Evolutionary conservation across 495 filamentous ascomycete species (phyloP).

Genomic region (Penicillium paradoxum): DNA sequence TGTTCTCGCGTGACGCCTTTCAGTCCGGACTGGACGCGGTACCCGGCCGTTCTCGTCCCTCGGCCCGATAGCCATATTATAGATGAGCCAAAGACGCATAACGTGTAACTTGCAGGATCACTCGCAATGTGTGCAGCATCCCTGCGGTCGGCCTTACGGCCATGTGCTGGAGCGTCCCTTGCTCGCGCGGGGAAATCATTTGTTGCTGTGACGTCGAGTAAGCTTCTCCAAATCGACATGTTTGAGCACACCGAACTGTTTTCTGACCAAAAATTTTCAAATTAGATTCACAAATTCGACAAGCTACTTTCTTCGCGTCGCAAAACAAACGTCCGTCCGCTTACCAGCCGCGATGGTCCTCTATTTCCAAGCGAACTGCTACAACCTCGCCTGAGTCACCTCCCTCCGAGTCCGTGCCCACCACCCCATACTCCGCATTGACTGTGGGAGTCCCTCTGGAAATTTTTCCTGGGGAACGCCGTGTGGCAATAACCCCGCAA

Average conservation of each 20-base stretch:
- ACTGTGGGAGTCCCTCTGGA: constrained; percentile 70
- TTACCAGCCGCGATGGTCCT: constrained; percentile 13
- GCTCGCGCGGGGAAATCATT: constrained; percentile 24
- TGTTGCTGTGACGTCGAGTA: constrained; percentile 21
- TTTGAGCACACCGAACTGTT: neutral
- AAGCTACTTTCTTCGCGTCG: constrained; percentile 7
- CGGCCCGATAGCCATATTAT: constrained; percentile 1
- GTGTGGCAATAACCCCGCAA: constrained; percentile 73
- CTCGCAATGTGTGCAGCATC: constrained; percentile 30
- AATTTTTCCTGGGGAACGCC: constrained; percentile 64
- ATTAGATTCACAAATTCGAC: constrained; percentile 16
- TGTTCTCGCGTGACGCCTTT: neutral
- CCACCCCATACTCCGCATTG: constrained; percentile 60
- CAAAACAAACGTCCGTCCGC: constrained; percentile 3
- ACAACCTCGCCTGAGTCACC: constrained; percentile 18
- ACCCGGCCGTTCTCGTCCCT: neutral
- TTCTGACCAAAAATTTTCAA: constrained; percentile 7
- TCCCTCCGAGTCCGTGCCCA: constrained; percentile 48
- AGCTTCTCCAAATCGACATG: constrained; percentile 4
- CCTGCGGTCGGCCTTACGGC: constrained; percentile 30
- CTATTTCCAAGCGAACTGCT: constrained; percentile 21
- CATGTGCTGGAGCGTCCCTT: constrained; percentile 27
- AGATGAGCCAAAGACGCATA: neutral
- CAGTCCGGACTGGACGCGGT: constrained; percentile 7
- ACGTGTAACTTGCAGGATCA: constrained; percentile 3